These are phyloP conservation scores for Dioscorea dumetorum DNA, from an alignment of 106 monocot species.

Conservation along the genomic window DNA sequence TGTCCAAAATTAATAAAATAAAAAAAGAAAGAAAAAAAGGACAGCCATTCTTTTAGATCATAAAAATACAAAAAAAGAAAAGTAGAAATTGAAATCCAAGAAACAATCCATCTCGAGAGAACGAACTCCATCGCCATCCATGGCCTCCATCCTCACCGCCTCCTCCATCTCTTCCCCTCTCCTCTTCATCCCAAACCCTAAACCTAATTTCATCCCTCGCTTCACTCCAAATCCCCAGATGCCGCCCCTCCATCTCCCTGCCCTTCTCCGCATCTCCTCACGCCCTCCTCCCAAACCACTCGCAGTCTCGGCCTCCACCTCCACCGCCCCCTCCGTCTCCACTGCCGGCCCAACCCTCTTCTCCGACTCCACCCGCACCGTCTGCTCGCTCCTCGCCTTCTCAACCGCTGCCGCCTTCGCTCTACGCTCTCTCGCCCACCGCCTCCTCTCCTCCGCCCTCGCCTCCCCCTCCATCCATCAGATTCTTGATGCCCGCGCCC, in stretches of 20 bases:
- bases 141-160: too few relatives aligned
- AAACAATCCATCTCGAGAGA: too few relatives aligned
- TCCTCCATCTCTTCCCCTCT: too few relatives aligned
- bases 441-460: slow-evolving; percentile 8
- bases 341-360: slow-evolving; percentile 3
- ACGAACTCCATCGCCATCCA: too few relatives aligned
- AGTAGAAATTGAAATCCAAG: too few relatives aligned
- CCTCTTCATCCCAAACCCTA: not conserved
- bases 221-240: not conserved
- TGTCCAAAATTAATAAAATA: too few relatives aligned
- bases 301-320: not conserved
- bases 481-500: not conserved
- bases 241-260: not conserved
- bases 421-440: not conserved
- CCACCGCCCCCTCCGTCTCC: slow-evolving; percentile 1
- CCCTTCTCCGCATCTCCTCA: slow-evolving; percentile 1
- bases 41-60: too few relatives aligned
- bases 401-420: not conserved
- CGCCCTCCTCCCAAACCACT: not conserved
- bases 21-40: too few relatives aligned
- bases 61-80: too few relatives aligned
- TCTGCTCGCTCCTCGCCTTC: slow-evolving; percentile 1
- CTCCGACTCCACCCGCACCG: slow-evolving; percentile 12
- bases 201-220: not conserved
- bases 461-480: not conserved